Evolutionary conservation across 306 rosid species (phyloP), one percentile per base, ranked within the genome.

Genomic region (Luffa aegyptiaca): DNA sequence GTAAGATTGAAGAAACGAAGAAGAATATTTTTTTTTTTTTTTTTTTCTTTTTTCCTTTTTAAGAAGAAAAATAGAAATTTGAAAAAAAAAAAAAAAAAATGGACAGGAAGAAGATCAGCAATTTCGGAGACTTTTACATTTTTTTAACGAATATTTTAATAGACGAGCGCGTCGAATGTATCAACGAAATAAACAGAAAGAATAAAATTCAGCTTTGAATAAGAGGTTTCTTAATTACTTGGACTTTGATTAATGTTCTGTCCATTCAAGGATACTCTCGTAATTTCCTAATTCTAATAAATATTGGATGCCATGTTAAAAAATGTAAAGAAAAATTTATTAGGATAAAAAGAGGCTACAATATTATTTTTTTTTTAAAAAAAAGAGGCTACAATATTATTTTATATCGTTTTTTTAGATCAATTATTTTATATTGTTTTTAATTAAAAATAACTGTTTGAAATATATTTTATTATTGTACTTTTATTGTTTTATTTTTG

Each of bases 111-210:
- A 46, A 49, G 52, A n/a, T 8, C 37, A 69, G 75, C 2, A 69
- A 69, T 20, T 69, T 44, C 75, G 55, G 17, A 26, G 55, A 69
- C 20, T 41, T 69, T 42, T 10, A 68, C 75, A n/a, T 37, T 69
- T 4, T 61, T 37, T 39, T 66, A 39, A 42, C 7, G 5, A 41
- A 41, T 65, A 33, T 35, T 42, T 8, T 18, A 69, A 42, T 39
- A 41, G 18, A 20, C 6, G 36, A 44, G 53, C 36, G 52, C 36
- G 75, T 69, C 37, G 37, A 69, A 44, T 1, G 18, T 4, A 55
- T 42, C 75, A 69, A n/a, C 36, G 53, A 69, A 69, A 69, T 42
- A 69, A 69, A 69, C 52, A 66, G 73, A 39, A 66, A 36, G 48
- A 36, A 66, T 66, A 37, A 5, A 57, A 17, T 16, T 13, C 72